A percentile compares a stretch with the other conserved stretches of the same genome.
These are phyloP conservation scores for Rhododendron ferrugineum DNA, from an alignment of 148 eudicot species.

Conservation along the genomic window DNA sequence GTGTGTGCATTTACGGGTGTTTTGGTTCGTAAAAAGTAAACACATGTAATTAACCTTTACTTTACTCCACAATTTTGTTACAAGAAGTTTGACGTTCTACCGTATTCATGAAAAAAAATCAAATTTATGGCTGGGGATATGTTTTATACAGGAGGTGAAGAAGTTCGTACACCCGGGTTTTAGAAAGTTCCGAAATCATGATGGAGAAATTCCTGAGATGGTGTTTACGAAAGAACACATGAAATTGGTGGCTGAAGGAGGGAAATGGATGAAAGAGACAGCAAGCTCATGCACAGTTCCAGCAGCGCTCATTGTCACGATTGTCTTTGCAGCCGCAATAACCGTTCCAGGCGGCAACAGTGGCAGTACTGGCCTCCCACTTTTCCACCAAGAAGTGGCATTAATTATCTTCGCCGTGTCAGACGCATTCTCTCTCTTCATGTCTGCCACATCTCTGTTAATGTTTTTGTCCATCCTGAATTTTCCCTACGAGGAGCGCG, in stretches of 20 bases:
- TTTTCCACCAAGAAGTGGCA: not conserved
- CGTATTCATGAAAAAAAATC: not conserved
- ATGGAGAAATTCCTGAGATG: not conserved
- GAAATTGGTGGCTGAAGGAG: not conserved
- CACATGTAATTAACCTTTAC: not conserved
- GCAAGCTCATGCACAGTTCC: not conserved
- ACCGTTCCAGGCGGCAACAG: not conserved
- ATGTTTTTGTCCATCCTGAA: not conserved
- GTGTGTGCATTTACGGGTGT: no score
- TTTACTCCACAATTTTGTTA: no score
- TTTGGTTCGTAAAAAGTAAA: not conserved
- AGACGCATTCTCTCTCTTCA: not conserved
- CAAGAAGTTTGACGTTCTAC: not conserved
- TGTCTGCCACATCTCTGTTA: not conserved
- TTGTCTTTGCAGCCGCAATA: not conserved
- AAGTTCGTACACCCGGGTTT: not conserved
- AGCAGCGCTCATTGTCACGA: not conserved
- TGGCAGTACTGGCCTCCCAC: not conserved
- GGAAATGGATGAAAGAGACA: not conserved
- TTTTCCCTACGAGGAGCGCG: not conserved
- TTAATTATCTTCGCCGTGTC: not conserved
- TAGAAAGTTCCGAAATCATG: fast-evolving
- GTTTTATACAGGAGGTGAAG: not conserved
- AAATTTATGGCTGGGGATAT: not conserved
- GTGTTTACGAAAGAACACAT: not conserved